Evolutionary conservation across 169 alveolate species (phyloP).

Genomic region (Besnoitia besnoiti): DNA sequence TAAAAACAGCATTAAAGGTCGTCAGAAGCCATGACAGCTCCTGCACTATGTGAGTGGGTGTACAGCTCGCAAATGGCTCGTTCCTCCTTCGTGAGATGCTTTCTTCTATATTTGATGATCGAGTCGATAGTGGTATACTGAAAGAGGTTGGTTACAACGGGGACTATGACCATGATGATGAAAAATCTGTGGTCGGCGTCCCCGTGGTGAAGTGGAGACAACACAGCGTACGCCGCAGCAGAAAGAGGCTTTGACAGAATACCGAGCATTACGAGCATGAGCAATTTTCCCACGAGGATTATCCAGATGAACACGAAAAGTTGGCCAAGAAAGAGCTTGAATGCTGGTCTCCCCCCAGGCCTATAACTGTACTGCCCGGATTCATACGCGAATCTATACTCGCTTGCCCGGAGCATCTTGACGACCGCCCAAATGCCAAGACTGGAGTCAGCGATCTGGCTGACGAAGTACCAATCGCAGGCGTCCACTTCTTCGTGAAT

Average conservation of each 20-base stretch:
- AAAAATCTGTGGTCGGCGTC: neutral
- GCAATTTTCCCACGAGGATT: conserved; percentile 17
- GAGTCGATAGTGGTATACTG: conserved; percentile 14
- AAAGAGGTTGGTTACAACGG: conserved; percentile 1
- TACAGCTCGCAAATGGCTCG: neutral
- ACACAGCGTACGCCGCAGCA: neutral
- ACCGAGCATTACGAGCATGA: neutral
- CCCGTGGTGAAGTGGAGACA: neutral
- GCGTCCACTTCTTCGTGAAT: conserved; percentile 15
- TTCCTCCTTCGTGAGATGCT: neutral
- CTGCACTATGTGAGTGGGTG: neutral
- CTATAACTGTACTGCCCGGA: neutral
- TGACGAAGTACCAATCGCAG: conserved; percentile 2
- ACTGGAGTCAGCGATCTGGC: conserved; percentile 24
- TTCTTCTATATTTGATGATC: neutral
- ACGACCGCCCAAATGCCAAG: conserved; percentile 18
- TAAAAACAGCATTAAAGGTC: neutral
- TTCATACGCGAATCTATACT: neutral
- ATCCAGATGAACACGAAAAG: conserved; percentile 24
- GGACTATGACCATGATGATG: conserved; percentile 5
- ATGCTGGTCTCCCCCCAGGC: neutral
- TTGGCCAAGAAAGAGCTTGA: neutral
- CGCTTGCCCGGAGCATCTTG: neutral
- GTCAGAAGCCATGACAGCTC: neutral
- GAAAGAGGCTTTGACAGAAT: neutral